Conservation (phyloP, 257 asterid species). For the Apocynum venetum region DNA sequence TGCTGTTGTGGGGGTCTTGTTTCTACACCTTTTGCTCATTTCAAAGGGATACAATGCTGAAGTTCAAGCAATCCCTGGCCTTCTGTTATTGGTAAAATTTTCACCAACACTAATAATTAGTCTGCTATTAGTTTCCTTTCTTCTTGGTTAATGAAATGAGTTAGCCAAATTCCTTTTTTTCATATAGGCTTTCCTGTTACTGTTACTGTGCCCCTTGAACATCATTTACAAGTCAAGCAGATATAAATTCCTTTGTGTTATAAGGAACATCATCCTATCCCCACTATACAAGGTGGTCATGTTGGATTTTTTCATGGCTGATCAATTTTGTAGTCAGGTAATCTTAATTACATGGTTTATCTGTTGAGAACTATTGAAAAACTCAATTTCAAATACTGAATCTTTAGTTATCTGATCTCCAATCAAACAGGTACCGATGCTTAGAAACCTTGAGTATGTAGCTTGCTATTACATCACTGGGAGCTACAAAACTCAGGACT, state of each 20-base stretch:
- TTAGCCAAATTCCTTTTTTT: neutral
- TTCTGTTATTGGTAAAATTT: constrained; percentile 60
- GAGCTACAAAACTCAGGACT: constrained; percentile 79
- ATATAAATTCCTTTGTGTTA: constrained; percentile 55
- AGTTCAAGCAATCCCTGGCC: constrained; percentile 72
- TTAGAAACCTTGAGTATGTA: constrained; percentile 62
- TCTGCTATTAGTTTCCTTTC: neutral
- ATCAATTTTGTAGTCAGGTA: constrained; percentile 98
- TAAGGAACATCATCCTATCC: constrained; percentile 69
- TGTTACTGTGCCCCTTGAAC: constrained; percentile 71
- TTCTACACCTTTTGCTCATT: constrained; percentile 66
- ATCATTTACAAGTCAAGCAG: constrained; percentile 82
- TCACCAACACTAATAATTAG: neutral
- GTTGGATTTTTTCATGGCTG: constrained; percentile 97
- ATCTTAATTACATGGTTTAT: neutral
- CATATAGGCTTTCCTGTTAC: constrained; percentile 42
- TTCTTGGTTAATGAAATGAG: neutral
- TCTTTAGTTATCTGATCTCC: neutral
- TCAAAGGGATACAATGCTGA: constrained; percentile 60
- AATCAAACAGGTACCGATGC: constrained; percentile 71
- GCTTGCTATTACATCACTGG: constrained; percentile 88
- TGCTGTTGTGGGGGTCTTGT: constrained; percentile 60
- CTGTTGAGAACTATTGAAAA: no score
- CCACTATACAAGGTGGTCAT: constrained; percentile 88
- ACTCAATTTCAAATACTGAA: neutral